A percentile compares a stretch with the other conserved stretches of the same genome.
These are phyloP conservation scores for Melampsora larici-populina DNA, from an alignment of 1,284 basidiomycete genomes.

Conservation along the genomic window DNA sequence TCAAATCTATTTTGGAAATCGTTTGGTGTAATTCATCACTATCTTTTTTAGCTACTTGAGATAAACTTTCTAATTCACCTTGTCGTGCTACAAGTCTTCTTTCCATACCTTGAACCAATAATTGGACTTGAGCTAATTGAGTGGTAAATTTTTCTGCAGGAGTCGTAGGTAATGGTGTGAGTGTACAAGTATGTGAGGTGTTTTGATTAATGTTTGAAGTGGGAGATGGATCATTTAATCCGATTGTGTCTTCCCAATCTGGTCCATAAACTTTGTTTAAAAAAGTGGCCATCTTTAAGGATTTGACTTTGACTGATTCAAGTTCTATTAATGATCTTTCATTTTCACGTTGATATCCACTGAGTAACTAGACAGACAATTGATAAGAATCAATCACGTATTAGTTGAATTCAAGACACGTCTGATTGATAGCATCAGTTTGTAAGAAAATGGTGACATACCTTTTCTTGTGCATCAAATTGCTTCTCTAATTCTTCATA, in stretches of 20 bases:
- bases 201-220: neutral
- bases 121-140: slow-evolving; percentile 40
- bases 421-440: neutral
- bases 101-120: slow-evolving; percentile 43
- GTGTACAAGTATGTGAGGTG: neutral
- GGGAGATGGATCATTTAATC: slow-evolving; percentile 16
- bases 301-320: slow-evolving; percentile 29
- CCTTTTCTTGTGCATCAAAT: slow-evolving; percentile 40
- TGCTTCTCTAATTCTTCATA: slow-evolving; percentile 39
- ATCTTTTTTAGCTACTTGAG: slow-evolving; percentile 16
- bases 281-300: slow-evolving; percentile 31
- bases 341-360: slow-evolving; percentile 44
- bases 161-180: neutral
- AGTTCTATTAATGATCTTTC: slow-evolving; percentile 39
- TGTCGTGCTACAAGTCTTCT: slow-evolving; percentile 21
- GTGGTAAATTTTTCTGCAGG: slow-evolving; percentile 24
- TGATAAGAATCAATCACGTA: neutral
- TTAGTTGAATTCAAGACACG: neutral
- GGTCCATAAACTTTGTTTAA: slow-evolving; percentile 40
- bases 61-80: slow-evolving; percentile 31
- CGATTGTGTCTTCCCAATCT: slow-evolving; percentile 42
- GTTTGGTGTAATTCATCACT: slow-evolving; percentile 8
- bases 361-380: slow-evolving; percentile 17
- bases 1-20: neutral
- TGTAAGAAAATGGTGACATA: neutral